Base-by-base conservation (phyloP, 2,329 filamentous ascomycete species). In the Neonectria sp. region DNA sequence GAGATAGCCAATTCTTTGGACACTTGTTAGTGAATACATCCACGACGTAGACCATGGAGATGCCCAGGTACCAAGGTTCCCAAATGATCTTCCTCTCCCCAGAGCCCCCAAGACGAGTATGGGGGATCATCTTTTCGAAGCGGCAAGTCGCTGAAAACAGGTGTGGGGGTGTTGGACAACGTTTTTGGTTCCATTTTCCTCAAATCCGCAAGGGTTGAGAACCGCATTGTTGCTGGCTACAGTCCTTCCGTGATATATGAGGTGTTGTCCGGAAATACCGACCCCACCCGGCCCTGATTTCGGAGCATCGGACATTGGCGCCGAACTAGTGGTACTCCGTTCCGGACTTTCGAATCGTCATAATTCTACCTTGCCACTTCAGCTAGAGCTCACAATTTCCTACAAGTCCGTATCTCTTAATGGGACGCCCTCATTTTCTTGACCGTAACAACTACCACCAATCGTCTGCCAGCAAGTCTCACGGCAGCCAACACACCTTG, bases 91-190 rank as follows among this genome's bases (percentile, higher is more conserved):
- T 66, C 58, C 11, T 46, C 29, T 9, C 63, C 63, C 58, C 63
- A 66, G 6, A 61, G 58, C 1, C 63, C 58, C 63, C 63, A 66
- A 6, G 58, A 58, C 9, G 58, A 66, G 31, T 62, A 58, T 8
- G 55, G 55, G 31, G 58, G 63, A 21, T 66, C 63, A 13, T 59
- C 53, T 17, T 58, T 51, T 48, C 40, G 46, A 4, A 66, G 48
- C 25, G 63, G 63, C 13, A 66, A 53, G 24, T 55, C 53, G 24
- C 29, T 17, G 11, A 62, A 62, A 6, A 45, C n/a, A 45, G 63
- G 49, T 13, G 11, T 17, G 31, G 12, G 5, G 5, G 15, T 27
- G 6, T 33, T 12, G n/a, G 40, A n/a, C 24, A 8, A 40, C 15
- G 4, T 11, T 35, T 24, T 8, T 6, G n/a, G 37, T 56, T 21